phyloP scores from a whole-genome alignment of 805 yeast genomes.

The Metschnikowia lunata region DNA sequence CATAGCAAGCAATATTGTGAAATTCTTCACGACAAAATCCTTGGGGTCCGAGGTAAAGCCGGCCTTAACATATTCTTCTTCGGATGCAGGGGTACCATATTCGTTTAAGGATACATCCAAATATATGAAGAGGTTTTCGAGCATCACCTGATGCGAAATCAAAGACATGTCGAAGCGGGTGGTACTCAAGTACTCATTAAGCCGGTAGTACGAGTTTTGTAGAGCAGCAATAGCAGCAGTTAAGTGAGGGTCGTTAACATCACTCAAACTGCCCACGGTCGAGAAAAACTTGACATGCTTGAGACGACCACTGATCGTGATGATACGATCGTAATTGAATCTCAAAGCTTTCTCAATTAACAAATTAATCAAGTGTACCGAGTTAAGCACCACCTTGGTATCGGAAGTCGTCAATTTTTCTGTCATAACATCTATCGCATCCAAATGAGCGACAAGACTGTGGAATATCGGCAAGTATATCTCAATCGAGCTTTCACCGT shows the following conservation, averaged over 20 bases:
- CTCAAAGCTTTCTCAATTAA: constrained; percentile 41
- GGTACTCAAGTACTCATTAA: constrained; percentile 33
- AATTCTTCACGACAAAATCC: constrained; percentile 40
- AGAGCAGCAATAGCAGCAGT: constrained; percentile 28
- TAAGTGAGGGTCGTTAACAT: constrained; percentile 33
- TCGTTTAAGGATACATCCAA: constrained; percentile 41
- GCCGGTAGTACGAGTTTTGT: constrained; percentile 30
- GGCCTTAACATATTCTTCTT: constrained; percentile 43
- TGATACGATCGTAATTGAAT: constrained; percentile 39
- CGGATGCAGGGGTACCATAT: constrained; percentile 38
- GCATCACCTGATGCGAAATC: constrained; percentile 37
- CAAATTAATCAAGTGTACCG: constrained; percentile 44
- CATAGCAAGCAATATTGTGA: constrained; percentile 47
- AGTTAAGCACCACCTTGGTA: constrained; percentile 38
- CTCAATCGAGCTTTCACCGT: constrained; percentile 28
- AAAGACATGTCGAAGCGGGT: constrained; percentile 36
- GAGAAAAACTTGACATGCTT: constrained; percentile 45
- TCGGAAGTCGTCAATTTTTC: constrained; percentile 42
- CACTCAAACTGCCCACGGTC: constrained; percentile 38
- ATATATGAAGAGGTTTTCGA: constrained; percentile 35
- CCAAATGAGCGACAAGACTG: constrained; percentile 34
- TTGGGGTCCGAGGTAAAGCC: constrained; percentile 45
- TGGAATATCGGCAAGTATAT: constrained; percentile 35
- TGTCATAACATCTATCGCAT: constrained; percentile 40
- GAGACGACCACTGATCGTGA: constrained; percentile 43